Percentiles rank a stretch among this genome's conserved stretches.
Evolutionary conservation across 148 eudicot genomes (phyloP).

Genomic region (Nyssa sinensis): DNA sequence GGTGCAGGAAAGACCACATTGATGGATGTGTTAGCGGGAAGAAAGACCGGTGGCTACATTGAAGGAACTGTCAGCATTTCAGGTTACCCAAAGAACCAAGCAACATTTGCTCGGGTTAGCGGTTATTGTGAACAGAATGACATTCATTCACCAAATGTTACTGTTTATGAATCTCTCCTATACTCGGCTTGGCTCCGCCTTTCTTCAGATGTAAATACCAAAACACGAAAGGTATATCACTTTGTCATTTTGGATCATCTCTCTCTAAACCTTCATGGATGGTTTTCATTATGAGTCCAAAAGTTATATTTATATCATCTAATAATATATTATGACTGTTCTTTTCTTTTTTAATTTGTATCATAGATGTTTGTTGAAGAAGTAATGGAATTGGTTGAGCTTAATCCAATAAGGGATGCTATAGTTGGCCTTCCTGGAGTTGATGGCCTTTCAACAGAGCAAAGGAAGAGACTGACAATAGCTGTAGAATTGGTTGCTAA

Average conservation of each 20-base stretch:
- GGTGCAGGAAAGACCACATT: conserved; percentile 82
- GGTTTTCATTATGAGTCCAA: not conserved
- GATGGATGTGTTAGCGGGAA: conserved; percentile 73
- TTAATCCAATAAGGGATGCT: conserved; percentile 47
- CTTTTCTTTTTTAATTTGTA: not conserved
- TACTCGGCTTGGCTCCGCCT: conserved; percentile 82
- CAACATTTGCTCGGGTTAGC: conserved; percentile 65
- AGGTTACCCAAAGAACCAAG: conserved; percentile 66
- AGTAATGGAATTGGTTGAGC: conserved; percentile 68
- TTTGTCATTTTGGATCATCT: not conserved
- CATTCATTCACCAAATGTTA: conserved; percentile 71
- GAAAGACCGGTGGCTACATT: conserved; percentile 67
- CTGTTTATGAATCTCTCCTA: conserved; percentile 67
- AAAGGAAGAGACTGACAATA: conserved; percentile 67
- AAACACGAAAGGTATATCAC: conserved; percentile 50
- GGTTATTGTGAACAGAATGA: conserved; percentile 81
- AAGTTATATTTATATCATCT: not conserved
- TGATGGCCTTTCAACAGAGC: conserved; percentile 68
- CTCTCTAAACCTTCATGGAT: not conserved
- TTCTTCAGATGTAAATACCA: conserved; percentile 37
- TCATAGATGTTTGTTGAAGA: conserved; percentile 57
- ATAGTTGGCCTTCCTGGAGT: conserved; percentile 70
- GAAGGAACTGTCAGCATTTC: conserved; percentile 55
- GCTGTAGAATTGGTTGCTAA: conserved; percentile 78
- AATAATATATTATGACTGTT: not conserved